Evolutionary conservation across 2,329 filamentous ascomycete species (phyloP).

Genomic region (Xylaria sp.): DNA sequence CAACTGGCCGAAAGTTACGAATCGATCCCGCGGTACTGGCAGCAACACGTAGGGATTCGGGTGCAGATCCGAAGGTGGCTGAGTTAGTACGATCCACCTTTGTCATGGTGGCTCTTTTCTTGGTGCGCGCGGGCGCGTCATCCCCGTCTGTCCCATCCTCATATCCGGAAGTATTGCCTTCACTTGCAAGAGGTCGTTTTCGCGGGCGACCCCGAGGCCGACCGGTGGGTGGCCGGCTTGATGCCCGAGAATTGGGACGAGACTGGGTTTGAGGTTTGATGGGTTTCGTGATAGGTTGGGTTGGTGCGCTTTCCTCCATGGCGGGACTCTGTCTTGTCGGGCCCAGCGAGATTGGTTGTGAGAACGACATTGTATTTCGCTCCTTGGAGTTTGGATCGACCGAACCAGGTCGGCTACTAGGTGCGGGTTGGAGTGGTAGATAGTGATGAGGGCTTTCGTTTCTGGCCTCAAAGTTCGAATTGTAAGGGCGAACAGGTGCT

Average conservation of each 20-base stretch:
- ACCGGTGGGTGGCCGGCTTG: slow-evolving; percentile 48
- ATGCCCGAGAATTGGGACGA: slow-evolving; percentile 56
- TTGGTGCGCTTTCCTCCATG: slow-evolving; percentile 18
- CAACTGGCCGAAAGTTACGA: slow-evolving; percentile 72
- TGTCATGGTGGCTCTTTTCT: slow-evolving; percentile 76
- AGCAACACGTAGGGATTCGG: slow-evolving; percentile 79
- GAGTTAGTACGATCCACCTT: slow-evolving; percentile 68
- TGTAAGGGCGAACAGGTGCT: slow-evolving; percentile 27
- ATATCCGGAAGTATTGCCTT: slow-evolving; percentile 68
- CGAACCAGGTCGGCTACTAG: slow-evolving; percentile 27
- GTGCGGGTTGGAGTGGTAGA: slow-evolving; percentile 18
- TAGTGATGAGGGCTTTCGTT: slow-evolving; percentile 18
- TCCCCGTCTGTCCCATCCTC: slow-evolving; percentile 62
- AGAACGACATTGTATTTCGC: slow-evolving; percentile 7
- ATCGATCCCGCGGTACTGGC: slow-evolving; percentile 87
- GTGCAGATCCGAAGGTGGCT: slow-evolving; percentile 64
- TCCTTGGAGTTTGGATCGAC: slow-evolving; percentile 23
- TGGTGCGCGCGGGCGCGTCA: slow-evolving; percentile 47
- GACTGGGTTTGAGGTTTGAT: slow-evolving; percentile 44
- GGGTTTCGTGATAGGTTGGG: slow-evolving; percentile 27
- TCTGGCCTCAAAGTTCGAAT: slow-evolving; percentile 25
- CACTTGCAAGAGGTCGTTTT: slow-evolving; percentile 43
- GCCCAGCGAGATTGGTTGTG: slow-evolving; percentile 13
- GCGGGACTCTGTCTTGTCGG: slow-evolving; percentile 17
- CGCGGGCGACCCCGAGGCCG: slow-evolving; percentile 52